Evolutionary conservation across 371 early-diverging fungal species (phyloP).

Genomic region (Haplosporangium sp.): DNA sequence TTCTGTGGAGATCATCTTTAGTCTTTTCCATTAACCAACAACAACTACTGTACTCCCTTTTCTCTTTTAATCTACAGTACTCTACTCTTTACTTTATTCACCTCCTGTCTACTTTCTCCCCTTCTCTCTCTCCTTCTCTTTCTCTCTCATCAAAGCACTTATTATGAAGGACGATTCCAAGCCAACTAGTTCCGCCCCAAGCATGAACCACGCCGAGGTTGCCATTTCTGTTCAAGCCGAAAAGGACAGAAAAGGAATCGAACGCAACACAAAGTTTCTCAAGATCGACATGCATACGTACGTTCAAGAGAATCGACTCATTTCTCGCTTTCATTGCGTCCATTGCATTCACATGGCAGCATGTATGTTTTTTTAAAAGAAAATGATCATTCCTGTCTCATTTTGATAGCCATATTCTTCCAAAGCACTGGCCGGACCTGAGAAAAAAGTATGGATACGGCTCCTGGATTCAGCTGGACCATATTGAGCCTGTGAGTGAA

Average conservation of each 20-base stretch:
- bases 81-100: too few species aligned
- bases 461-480: constrained; percentile 63
- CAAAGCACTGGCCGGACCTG: constrained; percentile 71
- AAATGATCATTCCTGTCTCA: constrained; percentile 30
- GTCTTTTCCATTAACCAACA: too few species aligned
- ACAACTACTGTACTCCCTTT: too few species aligned
- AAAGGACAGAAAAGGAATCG: constrained; percentile 42
- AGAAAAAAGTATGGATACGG: constrained; percentile 74
- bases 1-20: too few species aligned
- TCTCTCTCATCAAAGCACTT: not conserved
- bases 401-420: constrained; percentile 72
- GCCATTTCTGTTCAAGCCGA: constrained; percentile 47
- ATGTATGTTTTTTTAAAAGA: too few species aligned
- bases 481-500: constrained; percentile 56
- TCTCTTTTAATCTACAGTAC: too few species aligned
- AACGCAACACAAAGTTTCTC: constrained; percentile 55
- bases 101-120: too few species aligned
- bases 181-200: constrained; percentile 32
- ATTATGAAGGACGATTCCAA: constrained; percentile 31
- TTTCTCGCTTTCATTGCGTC: not conserved
- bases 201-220: constrained; percentile 52
- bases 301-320: not conserved
- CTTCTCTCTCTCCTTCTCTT: constrained; percentile 3
- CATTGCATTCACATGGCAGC: too few species aligned
- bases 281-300: constrained; percentile 59